phyloP scores from a whole-genome alignment of 352 stramenopile genomes.

The Pythium utonaiense region DNA sequence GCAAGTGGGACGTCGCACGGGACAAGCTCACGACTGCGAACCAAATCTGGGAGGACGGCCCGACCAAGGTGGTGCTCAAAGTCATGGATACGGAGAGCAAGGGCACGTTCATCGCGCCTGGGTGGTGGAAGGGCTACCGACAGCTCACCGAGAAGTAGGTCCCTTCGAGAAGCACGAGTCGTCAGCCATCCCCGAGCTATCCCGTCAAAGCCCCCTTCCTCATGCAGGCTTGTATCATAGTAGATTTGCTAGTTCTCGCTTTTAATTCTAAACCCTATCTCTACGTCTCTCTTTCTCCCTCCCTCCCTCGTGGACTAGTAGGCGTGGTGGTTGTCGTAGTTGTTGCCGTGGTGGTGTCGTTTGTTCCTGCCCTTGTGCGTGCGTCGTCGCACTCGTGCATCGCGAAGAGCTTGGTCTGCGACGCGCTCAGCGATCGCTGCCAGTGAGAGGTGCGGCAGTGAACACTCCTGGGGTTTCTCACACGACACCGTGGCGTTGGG shows the following conservation, averaged over 20 bases:
- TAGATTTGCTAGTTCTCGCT: constrained; percentile 13
- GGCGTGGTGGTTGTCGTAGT: neutral
- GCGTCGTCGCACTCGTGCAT: constrained; percentile 4
- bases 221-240: constrained; percentile 20
- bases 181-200: neutral
- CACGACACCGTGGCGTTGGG: constrained; percentile 30
- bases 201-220: neutral
- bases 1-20: constrained; percentile 88
- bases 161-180: neutral
- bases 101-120: constrained; percentile 69
- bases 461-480: constrained; percentile 30
- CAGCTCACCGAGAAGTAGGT: constrained; percentile 91
- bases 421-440: constrained; percentile 53
- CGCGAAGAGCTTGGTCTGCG: constrained; percentile 35
- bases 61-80: constrained; percentile 89
- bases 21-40: constrained; percentile 84
- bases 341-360: neutral
- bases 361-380: constrained; percentile 19
- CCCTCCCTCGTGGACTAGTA: too few species aligned
- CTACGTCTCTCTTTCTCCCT: neutral
- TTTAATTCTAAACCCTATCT: constrained; percentile 5
- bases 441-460: constrained; percentile 41
- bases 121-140: constrained; percentile 90
- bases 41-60: constrained; percentile 88
- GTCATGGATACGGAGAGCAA: constrained; percentile 91